Evolutionary conservation across 345 rosid genomes (phyloP).

Genomic region (rapeseed (Brassica napus)): DNA sequence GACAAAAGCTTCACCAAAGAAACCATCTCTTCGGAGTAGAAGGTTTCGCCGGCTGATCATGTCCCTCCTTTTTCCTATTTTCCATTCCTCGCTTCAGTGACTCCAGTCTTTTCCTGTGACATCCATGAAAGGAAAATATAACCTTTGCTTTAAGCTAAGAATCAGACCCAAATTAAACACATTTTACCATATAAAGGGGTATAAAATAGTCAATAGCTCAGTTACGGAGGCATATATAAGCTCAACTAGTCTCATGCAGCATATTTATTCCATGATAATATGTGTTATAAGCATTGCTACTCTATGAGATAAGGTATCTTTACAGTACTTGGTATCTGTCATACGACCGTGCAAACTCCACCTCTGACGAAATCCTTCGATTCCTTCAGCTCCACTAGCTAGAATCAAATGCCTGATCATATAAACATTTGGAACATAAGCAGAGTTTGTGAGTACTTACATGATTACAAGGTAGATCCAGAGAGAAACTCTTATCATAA

Average conservation of each 20-base stretch:
- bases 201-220: not conserved
- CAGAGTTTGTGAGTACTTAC: not conserved
- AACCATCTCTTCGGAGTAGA: slow-evolving; percentile 1
- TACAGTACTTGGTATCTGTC: slow-evolving; percentile 73
- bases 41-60: slow-evolving; percentile 41
- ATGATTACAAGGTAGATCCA: not conserved
- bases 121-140: not conserved
- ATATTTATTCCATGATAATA: not conserved
- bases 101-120: slow-evolving; percentile 63
- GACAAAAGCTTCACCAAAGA: not conserved
- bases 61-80: slow-evolving; percentile 51
- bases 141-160: not conserved
- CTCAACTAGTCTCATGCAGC: slow-evolving; percentile 4
- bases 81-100: slow-evolving; percentile 70
- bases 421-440: not conserved
- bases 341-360: slow-evolving; percentile 97
- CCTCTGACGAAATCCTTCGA: slow-evolving; percentile 87
- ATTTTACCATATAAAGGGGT: not conserved
- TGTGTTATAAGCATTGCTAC: not conserved
- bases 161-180: not conserved
- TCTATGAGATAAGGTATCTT: not conserved
- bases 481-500: not conserved
- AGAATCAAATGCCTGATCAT: slow-evolving; percentile 72
- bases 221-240: no score
- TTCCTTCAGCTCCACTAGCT: slow-evolving; percentile 88